Base-by-base conservation (phyloP, 2,329 filamentous ascomycete genomes). In the Scleromitrula shiraiana region DNA sequence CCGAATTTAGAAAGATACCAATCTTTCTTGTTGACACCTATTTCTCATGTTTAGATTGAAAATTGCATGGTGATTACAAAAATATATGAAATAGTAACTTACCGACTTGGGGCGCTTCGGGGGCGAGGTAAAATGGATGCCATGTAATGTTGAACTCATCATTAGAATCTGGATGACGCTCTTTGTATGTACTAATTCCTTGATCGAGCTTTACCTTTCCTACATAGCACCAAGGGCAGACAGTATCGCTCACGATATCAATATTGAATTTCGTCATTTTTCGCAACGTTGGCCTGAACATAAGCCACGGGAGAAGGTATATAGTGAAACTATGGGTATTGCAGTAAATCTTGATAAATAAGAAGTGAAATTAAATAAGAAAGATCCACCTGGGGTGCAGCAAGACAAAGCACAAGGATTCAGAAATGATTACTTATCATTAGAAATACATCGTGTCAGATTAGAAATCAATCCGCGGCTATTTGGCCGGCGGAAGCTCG, bases 41-140 rank as follows among this genome's bases (percentile, higher is more conserved):
- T 44, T 42, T 12, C 7, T 27, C 6, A 27, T 15, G 17, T n/a
- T 38, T 24, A 37, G 17, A 38, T 19, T 27, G n/a, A 19, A 19
- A 46, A 30, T n/a, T n/a, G n/a, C 14, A 17, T n/a, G 9, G 8
- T 10, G 26, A 27, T 17, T 12, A 27, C n/a, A n/a, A 39, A 20
- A 19, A 20, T 6, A 33, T 24, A 20, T 12, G 9, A 42, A 12
- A 4, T 41, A 15, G 24, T 58, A 75, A 70, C 49, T 71, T 62
- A 57, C 73, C 71, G 41, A 62, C 68, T 38, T 70, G 69, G 0
- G 83, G 75, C 1, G 77, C 70, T 39, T 72, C 71, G 0, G 86
- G 84, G 60, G 90, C 82, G 44, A 95, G 77, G 64, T 91, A 90
- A 69, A 86, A 95, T 2, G 88, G 84, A 52, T 77, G 74, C 85